A percentile compares a stretch with the other conserved stretches of the same genome.
These are phyloP conservation scores for Citrullus mucosospermus DNA, from an alignment of 306 rosid genomes.

Conservation along the genomic window DNA sequence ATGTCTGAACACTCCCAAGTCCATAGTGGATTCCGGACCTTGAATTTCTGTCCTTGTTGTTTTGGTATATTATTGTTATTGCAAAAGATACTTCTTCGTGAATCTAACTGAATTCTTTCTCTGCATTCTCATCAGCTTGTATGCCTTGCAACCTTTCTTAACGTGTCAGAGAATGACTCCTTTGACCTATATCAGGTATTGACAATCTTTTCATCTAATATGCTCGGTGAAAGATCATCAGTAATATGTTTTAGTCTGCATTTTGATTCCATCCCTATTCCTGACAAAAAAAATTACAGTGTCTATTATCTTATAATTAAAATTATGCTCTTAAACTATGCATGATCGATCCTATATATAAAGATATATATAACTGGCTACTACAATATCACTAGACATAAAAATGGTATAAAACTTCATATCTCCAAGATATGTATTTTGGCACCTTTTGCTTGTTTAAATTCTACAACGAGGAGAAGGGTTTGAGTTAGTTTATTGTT, in stretches of 20 bases:
- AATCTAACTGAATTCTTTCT: not conserved
- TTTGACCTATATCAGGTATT: slow-evolving; percentile 95
- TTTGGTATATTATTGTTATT: not conserved
- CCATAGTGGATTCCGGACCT: not conserved
- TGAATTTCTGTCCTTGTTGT: slow-evolving; percentile 1
- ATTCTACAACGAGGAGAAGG: not conserved
- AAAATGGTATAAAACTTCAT: not conserved
- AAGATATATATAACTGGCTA: not conserved
- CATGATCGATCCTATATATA: not conserved
- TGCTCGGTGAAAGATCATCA: not conserved
- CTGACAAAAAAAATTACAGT: not conserved
- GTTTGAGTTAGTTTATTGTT: not conserved
- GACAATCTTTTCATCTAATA: not conserved
- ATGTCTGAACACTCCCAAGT: slow-evolving; percentile 12
- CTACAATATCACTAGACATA: not conserved
- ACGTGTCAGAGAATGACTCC: slow-evolving; percentile 85
- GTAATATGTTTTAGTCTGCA: not conserved
- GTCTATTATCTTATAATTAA: not conserved
- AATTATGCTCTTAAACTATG: not conserved
- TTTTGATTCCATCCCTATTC: not conserved
- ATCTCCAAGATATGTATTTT: not conserved
- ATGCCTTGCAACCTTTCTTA: slow-evolving; percentile 92
- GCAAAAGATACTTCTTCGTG: not conserved
- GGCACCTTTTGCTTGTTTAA: not conserved
- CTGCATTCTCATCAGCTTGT: slow-evolving; percentile 52